Base-by-base conservation (phyloP, 352 stramenopile species). In the Globisporangium canariense region DNA sequence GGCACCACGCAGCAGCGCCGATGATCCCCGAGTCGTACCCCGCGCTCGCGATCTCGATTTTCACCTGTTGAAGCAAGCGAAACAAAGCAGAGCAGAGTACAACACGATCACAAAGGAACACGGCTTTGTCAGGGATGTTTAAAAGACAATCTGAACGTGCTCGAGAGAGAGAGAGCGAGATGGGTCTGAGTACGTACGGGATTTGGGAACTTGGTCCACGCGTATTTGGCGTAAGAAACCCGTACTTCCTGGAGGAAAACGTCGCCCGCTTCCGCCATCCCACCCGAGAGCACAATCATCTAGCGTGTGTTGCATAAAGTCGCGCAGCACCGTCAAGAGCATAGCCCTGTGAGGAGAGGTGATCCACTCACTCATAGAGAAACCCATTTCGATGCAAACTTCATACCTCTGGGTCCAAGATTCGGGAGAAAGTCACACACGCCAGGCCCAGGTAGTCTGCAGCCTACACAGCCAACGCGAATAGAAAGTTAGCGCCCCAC, bases 11-110 rank as follows among this genome's bases (percentile, higher is more conserved):
- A 8, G 81, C 86, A 3, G 83, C 84, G 40, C 86, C 86, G 53
- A 95, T 88, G 68, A 95, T 90, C 4, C 86, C 86, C 16, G 84
- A 88, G 68, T 93, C 78, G 67, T 95, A 95, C n/a, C 86, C 86
- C 3, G 80, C 84, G 36, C 71, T 91, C 20, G 84, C 80, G 58
- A 91, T 92, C 62, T 91, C 83, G 62, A 94, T 91, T 40, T 64
- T 69, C 53, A 91, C 80, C 83, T 91, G 46, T 7, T 14, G 4
- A 62, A 30, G 10, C 2, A 13, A 38, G 14, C 4, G 11, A 41
- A 36, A 18, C 4, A n/a, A 41, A 36, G 22, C 18, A 13, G 38
- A 0, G 4, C 25, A 36, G 2, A 36, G 9, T 36, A 50, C 2
- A 13, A 55, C 7, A 38, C 6, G n/a, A 3, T 13, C 22, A 3